Conservation (phyloP, 768 basidiomycete genomes). For the Guyanaporus albipodus region DNA sequence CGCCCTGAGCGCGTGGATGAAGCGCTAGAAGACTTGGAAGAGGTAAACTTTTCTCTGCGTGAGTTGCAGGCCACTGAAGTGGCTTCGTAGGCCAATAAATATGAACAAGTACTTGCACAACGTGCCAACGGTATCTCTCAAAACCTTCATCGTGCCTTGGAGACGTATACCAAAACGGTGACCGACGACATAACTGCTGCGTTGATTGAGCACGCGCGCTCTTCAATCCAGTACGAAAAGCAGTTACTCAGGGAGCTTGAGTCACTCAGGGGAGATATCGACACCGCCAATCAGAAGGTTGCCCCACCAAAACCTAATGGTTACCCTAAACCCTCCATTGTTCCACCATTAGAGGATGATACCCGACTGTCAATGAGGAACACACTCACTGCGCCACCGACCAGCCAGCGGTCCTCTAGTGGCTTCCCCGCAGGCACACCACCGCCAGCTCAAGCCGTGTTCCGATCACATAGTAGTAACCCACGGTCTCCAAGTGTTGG, state of each 20-base stretch:
- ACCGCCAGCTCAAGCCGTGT: conserved; percentile 18
- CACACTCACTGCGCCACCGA: conserved; percentile 21
- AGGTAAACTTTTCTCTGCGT: conserved; percentile 46
- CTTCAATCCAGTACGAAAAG: conserved; percentile 87
- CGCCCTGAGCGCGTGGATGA: conserved; percentile 84
- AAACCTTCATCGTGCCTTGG: conserved; percentile 84
- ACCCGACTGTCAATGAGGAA: conserved; percentile 28
- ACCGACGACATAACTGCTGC: conserved; percentile 90
- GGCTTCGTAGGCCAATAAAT: conserved; percentile 71
- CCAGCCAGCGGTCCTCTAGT: conserved; percentile 17
- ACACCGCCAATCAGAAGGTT: conserved; percentile 59
- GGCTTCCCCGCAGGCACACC: conserved; percentile 18
- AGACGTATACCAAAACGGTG: conserved; percentile 79
- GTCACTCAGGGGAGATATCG: conserved; percentile 72
- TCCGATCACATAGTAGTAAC: conserved; percentile 30
- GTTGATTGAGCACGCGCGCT: conserved; percentile 88
- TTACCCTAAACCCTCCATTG: conserved; percentile 55
- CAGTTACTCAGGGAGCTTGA: conserved; percentile 87
- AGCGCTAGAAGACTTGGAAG: conserved; percentile 88
- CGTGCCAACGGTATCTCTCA: conserved; percentile 93
- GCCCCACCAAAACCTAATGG: conserved; percentile 44
- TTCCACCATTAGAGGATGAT: conserved; percentile 65
- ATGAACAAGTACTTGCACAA: conserved; percentile 78
- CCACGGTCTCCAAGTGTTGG: conserved; percentile 55
- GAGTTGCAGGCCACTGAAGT: conserved; percentile 8